Percentiles rank a stretch among this genome's conserved stretches.
Evolutionary conservation across 169 alveolate species (phyloP).

Genomic region (Perkinsus chesapeaki): DNA sequence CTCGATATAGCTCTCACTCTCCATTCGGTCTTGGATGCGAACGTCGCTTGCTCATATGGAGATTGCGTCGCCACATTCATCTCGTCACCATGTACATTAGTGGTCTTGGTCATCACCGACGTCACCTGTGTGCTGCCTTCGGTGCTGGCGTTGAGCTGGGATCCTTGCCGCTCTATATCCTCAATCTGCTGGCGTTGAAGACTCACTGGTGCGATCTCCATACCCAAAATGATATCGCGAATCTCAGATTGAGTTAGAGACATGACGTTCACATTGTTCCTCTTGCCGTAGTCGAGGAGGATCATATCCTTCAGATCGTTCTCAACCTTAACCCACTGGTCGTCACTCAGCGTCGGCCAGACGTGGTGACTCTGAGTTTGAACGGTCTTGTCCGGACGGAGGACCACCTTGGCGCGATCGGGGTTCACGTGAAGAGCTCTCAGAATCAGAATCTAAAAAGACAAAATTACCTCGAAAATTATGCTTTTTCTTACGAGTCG

Average conservation of each 20-base stretch:
- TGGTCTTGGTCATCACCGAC: conserved; percentile 86
- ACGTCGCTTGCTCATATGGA: conserved; percentile 96
- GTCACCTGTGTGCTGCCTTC: conserved; percentile 46
- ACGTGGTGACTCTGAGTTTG: conserved; percentile 99
- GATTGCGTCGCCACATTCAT: conserved; percentile 91
- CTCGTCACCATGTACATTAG: conserved; percentile 94
- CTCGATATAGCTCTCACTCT: conserved; percentile 96
- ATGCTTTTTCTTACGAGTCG: conserved; percentile 73
- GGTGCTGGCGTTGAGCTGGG: conserved; percentile 45
- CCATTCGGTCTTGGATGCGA: conserved; percentile 98
- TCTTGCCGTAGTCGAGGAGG: conserved; percentile 96
- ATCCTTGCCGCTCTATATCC: conserved; percentile 79
- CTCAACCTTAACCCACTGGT: conserved; percentile 99
- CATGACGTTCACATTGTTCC: conserved; percentile 95
- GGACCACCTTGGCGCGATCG: conserved; percentile 93
- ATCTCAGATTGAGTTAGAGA: conserved; percentile 98
- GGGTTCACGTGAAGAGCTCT: conserved; percentile 97
- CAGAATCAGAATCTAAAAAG: conserved; percentile 68
- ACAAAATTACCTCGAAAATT: too few relatives aligned
- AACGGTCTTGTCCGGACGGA: conserved; percentile 91
- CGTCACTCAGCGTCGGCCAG: conserved; percentile 99
- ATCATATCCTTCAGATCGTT: conserved; percentile 95
- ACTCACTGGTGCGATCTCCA: conserved; percentile 99
- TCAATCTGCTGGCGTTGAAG: conserved; percentile 89
- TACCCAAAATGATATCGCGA: conserved; percentile 98